Evolutionary conservation across 2,329 filamentous ascomycete species (phyloP), one percentile per base, ranked within the genome.

Genomic region (Sarocladium brachiariae): DNA sequence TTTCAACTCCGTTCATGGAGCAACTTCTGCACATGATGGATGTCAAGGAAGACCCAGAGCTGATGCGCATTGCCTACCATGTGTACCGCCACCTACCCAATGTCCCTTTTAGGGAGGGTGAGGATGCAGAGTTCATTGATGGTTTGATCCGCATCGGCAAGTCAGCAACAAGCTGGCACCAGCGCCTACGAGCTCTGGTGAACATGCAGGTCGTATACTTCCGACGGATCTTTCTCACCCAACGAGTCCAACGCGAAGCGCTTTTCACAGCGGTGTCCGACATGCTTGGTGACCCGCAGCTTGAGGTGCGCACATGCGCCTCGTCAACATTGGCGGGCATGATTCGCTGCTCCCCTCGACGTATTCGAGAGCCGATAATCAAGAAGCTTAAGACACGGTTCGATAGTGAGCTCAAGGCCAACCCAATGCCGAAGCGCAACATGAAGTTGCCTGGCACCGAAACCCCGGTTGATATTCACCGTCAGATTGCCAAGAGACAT

Each of bases 201-300:
- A 97, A 97, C 70, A 96, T 99, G 76, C 95, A 99, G 63, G 92
- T 97, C 56, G 86, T 99, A 59, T 99, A 96, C 73, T 99, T 97
- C 81, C 86, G 93, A 48, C 87, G 92, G 23, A 79, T 99, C 33
- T 99, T 99, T 75, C 74, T 97, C 24, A 87, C 95, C 57, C 80
- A 83, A 27, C 74, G 79, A 6, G 70, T 78, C 7, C 86, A 96
- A 64, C 87, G 93, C 50, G 79, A 89, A 58, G 78, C 81, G 30
- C 80, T 99, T 14, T 95, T 97, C 63, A 84, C 86, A 39, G 95
- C 91, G 51, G 91, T 99, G n/a, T 89, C 91, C 35, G 87, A 86
- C 58, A 99, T 99, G 95, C 78, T 99, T 6, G 82, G 87, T 54
- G 93, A 99, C 61, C 66, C 83, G 2, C 93, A 99, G 68, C 86